Base-by-base conservation (phyloP, 2,329 filamentous ascomycete species). In the Aaosphaeria pasadenensis region DNA sequence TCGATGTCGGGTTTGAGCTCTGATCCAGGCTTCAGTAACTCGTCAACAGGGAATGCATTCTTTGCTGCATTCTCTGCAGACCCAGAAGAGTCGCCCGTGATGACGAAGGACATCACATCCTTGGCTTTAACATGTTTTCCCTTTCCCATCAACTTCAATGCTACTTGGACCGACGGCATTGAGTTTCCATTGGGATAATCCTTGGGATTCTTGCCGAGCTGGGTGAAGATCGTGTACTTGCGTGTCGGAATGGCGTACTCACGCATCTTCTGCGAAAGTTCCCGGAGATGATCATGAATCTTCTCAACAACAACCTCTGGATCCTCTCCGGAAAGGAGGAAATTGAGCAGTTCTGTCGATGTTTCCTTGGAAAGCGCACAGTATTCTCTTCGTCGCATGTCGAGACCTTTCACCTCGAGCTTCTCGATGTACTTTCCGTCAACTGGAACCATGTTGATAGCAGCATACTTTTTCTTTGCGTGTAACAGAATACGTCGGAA, bases 381-480 rank as follows among this genome's bases (percentile, higher is more conserved):
- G 76, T 96, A 99, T 74, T 99, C 94, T 77, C 95, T 87, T 63
- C 94, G 85, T 74, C 87, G 90, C 94, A 99, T 99, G 65, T 99
- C 94, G 42, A 99, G 81, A 76, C 94, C 94, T 74, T 99, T 99
- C 65, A 99, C 89, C 70, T 99, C 94, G 72, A 99, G 87, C 74
- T 95, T 92, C 69, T 97, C 92, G 40, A 92, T 79, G 64, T 86
- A 95, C 68, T 92, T 95, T 59, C 91, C 91, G 61, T 95, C 88
- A 24, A 88, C 80, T 62, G 96, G 89, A 5, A 94, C 84, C 69
- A 97, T 84, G 68, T 95, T 97, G 71, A 99, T 88, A 38, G 94
- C 94, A 6, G 94, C 94, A 71, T 99, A 99, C 77, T 99, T 99
- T 79, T 99, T 99, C 81, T 99, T 99, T 30, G 94, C 92, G 65